Evolutionary conservation across 345 rosid genomes (phyloP), one percentile per base, ranked within the genome.

Genomic region (Stellera chamaejasme): DNA sequence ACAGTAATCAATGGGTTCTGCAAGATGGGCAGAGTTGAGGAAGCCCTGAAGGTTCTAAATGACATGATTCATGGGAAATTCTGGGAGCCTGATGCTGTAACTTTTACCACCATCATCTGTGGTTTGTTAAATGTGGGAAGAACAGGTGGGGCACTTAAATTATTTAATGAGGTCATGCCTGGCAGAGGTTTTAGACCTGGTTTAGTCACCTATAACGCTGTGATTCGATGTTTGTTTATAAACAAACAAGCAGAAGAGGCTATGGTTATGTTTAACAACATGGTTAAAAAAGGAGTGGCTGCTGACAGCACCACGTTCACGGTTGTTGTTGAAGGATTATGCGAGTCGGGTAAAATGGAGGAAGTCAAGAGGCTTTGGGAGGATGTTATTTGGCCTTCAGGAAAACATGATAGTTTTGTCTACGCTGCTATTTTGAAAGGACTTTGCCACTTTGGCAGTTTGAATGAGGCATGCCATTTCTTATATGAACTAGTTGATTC

Each of bases 381-480:
- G 48, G 86, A 75, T 62, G 77, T 83, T 59, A 67, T 85, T 59
- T 87, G 96, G 94, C 91, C 94, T 8, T 90, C 94, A 23, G 77
- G 76, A 54, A 56, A 68, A 56, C 91, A 90, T 56, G 96, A 90
- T 71, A 57, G 70, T 44, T 82, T 60, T 50, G 94, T 87, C 59
- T 91, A 91, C 65, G 79, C 98, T 16, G 85, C 87, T 11, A 64
- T 91, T 58, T 79, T 87, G 19, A 87, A 85, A 73, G 96, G 96
- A 52, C 82, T 87, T 61, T 87, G 86, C 60, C 60, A 53, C 43
- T 71, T 52, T 2, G 83, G 78, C 52, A 72, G 69, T 59, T 58
- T 75, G 55, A 64, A 69, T n/a, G 89, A 81, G 58, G 91, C 94
- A 52, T 78, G 80, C 25, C 91, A 84, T 82, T 87, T 87, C 69